Conservation (phyloP, 1,284 basidiomycete species). For the Tausonia pullulans region DNA sequence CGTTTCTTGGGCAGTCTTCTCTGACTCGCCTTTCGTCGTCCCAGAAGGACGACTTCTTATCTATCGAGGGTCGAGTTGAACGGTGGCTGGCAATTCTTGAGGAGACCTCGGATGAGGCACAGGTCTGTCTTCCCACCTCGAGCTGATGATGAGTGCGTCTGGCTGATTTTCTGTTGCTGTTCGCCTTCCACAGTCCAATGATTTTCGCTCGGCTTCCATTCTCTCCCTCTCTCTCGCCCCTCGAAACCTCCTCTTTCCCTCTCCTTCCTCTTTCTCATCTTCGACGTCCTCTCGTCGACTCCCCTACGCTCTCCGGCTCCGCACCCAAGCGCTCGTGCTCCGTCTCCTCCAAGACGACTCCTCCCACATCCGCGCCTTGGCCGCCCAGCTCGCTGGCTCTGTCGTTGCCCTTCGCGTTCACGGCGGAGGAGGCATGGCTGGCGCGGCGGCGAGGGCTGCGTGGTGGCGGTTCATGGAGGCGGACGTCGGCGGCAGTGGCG, state of each 20-base stretch:
- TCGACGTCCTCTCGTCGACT: background rate
- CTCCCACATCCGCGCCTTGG: background rate
- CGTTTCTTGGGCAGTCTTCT: too few species aligned
- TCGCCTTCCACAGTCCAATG: background rate
- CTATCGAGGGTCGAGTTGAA: background rate
- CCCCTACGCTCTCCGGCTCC: background rate
- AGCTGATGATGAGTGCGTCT: too few species aligned
- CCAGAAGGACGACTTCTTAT: too few species aligned
- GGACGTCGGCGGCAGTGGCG: too few species aligned
- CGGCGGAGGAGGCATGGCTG: background rate
- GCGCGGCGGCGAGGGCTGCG: background rate
- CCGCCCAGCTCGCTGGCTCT: background rate
- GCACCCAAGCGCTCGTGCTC: background rate
- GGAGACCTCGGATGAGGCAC: background rate
- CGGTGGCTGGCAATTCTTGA: background rate
- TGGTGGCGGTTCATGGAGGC: background rate
- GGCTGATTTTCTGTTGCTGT: too few species aligned
- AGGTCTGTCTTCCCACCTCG: background rate
- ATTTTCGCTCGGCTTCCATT: background rate
- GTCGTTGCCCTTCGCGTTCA: background rate
- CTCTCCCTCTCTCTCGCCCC: too few species aligned
- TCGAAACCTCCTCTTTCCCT: background rate
- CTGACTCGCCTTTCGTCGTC: too few species aligned
- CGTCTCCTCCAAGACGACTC: constrained; percentile 5
- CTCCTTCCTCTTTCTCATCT: background rate